Conservation (phyloP, 2,329 filamentous ascomycete genomes). For the Pleurostoma richardsiae region DNA sequence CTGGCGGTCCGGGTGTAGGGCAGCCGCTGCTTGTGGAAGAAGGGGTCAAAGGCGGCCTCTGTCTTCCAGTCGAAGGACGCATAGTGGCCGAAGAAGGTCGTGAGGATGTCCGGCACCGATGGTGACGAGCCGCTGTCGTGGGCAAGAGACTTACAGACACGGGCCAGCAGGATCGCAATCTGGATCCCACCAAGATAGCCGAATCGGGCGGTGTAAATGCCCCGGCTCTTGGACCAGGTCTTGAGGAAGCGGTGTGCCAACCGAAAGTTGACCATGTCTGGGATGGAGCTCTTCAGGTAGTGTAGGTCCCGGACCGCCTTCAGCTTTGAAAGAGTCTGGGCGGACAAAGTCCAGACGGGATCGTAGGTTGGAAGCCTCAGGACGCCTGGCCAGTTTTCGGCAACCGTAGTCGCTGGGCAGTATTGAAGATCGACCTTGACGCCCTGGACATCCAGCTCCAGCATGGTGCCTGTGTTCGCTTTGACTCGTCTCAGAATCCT, state of each 20-base stretch:
- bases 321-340: slow-evolving; percentile 53
- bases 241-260: slow-evolving; percentile 55
- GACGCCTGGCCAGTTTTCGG: slow-evolving; percentile 45
- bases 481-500: slow-evolving; percentile 52
- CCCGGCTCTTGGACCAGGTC: slow-evolving; percentile 55
- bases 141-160: slow-evolving; percentile 51
- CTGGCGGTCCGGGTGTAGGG: slow-evolving; percentile 49
- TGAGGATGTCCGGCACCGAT: slow-evolving; percentile 45
- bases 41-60: slow-evolving; percentile 52
- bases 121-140: slow-evolving; percentile 22
- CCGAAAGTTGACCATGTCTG: slow-evolving; percentile 52
- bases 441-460: slow-evolving; percentile 54
- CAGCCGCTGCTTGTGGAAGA: slow-evolving; percentile 43
- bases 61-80: slow-evolving; percentile 53
- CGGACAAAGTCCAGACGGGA: slow-evolving; percentile 48
- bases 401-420: slow-evolving; percentile 51
- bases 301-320: slow-evolving; percentile 59
- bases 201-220: slow-evolving; percentile 60
- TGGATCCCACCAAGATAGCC: slow-evolving; percentile 63
- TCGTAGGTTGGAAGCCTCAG: slow-evolving; percentile 44
- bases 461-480: slow-evolving; percentile 55
- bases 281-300: slow-evolving; percentile 55
- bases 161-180: slow-evolving; percentile 55
- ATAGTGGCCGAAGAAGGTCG: slow-evolving; percentile 61
- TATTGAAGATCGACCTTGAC: slow-evolving; percentile 63